Conservation (phyloP, 345 rosid genomes). For the Eucalyptus regnans region DNA sequence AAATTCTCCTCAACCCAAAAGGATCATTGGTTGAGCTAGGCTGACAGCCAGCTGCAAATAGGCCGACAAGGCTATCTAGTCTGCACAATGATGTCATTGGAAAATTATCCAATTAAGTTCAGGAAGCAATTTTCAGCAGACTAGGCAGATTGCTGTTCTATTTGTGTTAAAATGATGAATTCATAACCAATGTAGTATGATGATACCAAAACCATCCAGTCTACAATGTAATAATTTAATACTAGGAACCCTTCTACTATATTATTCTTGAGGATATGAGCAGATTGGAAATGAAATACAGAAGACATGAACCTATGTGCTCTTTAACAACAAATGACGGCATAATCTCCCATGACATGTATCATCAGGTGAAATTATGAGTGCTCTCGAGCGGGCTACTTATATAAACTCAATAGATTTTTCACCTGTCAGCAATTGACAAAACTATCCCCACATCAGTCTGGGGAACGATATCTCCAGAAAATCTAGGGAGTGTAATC, state of each 20-base stretch:
- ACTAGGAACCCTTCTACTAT: background rate
- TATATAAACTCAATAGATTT: background rate
- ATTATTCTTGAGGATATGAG: background rate
- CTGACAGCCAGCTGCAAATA: slow-evolving; percentile 97
- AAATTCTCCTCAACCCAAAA: slow-evolving; percentile 88
- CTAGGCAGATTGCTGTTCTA: background rate
- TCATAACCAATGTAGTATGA: background rate
- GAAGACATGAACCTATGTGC: background rate
- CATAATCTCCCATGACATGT: background rate
- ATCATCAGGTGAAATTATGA: background rate
- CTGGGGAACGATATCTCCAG: slow-evolving; percentile 81
- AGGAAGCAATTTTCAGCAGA: background rate
- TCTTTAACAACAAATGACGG: background rate
- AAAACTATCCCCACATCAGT: slow-evolving; percentile 78
- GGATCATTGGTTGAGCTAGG: slow-evolving; percentile 94
- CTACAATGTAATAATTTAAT: background rate
- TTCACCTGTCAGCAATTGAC: slow-evolving; percentile 89
- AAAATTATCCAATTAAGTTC: background rate
- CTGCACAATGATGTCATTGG: slow-evolving; percentile 18
- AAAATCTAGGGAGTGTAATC: slow-evolving; percentile 76
- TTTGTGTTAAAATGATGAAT: background rate
- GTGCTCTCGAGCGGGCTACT: background rate
- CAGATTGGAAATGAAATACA: background rate
- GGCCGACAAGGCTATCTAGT: slow-evolving; percentile 87
- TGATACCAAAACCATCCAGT: background rate